Evolutionary conservation across 257 asterid species (phyloP).

Genomic region (Petunia axillaris): DNA sequence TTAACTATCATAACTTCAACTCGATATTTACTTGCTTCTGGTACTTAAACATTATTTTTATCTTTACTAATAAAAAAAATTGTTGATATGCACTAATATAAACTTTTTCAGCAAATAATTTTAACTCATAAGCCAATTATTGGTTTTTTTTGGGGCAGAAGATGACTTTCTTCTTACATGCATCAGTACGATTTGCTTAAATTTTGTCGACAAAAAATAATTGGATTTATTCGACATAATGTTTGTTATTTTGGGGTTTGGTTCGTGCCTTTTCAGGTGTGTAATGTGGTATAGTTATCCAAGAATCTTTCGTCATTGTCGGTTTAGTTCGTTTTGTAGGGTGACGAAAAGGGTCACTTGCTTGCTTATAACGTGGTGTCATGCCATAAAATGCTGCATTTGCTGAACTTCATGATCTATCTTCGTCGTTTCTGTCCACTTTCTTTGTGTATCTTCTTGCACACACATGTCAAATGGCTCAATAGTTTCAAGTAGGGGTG

Average conservation of each 20-base stretch:
- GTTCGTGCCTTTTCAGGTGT: conserved; percentile 14
- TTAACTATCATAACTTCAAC: neutral
- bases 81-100: too few species aligned
- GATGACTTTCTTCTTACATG: too few species aligned
- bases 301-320: conserved; percentile 27
- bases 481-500: neutral
- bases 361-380: conserved; percentile 33
- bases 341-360: conserved; percentile 39
- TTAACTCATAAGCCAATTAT: too few species aligned
- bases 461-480: neutral
- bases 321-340: conserved; percentile 49
- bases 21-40: neutral
- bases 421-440: neutral
- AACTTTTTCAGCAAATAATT: too few species aligned
- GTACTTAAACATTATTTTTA: neutral
- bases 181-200: neutral
- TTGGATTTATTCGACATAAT: neutral
- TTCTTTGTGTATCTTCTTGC: neutral
- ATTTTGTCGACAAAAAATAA: neutral
- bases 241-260: neutral
- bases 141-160: too few species aligned
- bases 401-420: neutral
- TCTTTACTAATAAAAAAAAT: neutral
- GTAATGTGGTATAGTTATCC: neutral
- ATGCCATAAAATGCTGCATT: conserved; percentile 23